Percentiles rank a stretch among this genome's conserved stretches.
phyloP scores from a whole-genome alignment of 2,329 filamentous ascomycete species.

The Biscogniauxia sp. region DNA sequence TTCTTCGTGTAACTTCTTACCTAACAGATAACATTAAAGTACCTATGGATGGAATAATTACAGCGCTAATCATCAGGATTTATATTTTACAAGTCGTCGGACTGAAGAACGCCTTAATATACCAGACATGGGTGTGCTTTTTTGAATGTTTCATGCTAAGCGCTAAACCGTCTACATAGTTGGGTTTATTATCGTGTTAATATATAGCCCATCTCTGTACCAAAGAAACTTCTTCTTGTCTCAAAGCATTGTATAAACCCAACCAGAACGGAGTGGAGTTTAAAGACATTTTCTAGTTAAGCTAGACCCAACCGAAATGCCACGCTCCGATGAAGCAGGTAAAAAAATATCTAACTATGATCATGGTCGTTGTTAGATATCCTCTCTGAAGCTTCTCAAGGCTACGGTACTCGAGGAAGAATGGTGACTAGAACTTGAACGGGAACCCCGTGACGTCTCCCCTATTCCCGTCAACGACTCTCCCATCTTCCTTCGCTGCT shows the following conservation, averaged over 20 bases:
- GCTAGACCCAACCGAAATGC: not conserved
- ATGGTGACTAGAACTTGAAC: slow-evolving; percentile 23
- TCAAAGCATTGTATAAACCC: not conserved
- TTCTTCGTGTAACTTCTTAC: no score
- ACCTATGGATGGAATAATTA: no score
- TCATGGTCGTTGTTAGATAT: not conserved
- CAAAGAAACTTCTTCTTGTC: not conserved
- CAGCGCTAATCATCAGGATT: no score
- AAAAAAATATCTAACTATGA: not conserved
- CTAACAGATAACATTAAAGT: no score
- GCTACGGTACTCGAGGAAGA: slow-evolving; percentile 26
- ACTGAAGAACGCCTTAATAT: no score
- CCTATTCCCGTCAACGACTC: slow-evolving; percentile 23
- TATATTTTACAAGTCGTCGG: no score
- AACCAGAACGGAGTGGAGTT: not conserved
- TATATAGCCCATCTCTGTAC: not conserved
- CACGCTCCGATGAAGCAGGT: not conserved
- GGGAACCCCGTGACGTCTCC: slow-evolving; percentile 18
- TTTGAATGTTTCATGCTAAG: not conserved
- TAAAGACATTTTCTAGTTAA: not conserved
- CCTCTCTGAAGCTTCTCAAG: slow-evolving; percentile 8
- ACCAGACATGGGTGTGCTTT: no score
- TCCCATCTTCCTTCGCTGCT: slow-evolving; percentile 31
- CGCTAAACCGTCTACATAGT: not conserved
- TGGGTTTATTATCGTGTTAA: not conserved